phyloP scores from a whole-genome alignment of 164 flowering plant species.

The grape (Vitis vinifera) region DNA sequence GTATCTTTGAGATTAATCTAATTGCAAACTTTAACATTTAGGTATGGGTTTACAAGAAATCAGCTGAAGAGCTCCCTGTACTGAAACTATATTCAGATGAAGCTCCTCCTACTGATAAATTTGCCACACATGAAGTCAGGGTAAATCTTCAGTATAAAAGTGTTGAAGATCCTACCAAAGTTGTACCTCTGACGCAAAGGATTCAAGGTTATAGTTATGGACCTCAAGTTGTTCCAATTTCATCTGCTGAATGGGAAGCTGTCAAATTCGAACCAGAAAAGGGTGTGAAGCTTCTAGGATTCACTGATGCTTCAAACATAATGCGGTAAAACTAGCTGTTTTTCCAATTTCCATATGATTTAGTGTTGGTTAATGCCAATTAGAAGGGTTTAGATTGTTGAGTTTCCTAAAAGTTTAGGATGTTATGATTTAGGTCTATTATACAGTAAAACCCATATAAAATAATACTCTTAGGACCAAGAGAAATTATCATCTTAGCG shows the following conservation, averaged over 20 bases:
- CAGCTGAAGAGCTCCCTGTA: conserved; percentile 83
- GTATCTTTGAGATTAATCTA: too few relatives aligned
- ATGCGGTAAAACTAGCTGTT: conserved; percentile 50
- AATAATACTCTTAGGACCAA: too few relatives aligned
- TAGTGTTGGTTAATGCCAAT: not conserved
- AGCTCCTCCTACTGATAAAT: conserved; percentile 80
- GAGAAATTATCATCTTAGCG: too few relatives aligned
- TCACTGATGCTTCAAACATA: conserved; percentile 80
- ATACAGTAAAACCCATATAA: too few relatives aligned
- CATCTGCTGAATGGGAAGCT: conserved; percentile 82
- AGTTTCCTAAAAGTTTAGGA: too few relatives aligned
- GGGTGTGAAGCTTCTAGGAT: conserved; percentile 88
- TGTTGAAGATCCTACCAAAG: conserved; percentile 53
- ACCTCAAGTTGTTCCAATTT: conserved; percentile 93
- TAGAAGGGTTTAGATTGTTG: not conserved
- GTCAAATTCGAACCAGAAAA: conserved; percentile 92
- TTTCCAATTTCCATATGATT: conserved; percentile 5
- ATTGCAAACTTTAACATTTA: conserved; percentile 12
- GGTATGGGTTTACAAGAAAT: conserved; percentile 98
- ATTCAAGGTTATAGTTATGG: conserved; percentile 95
- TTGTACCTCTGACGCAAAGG: conserved; percentile 91
- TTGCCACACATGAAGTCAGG: conserved; percentile 91
- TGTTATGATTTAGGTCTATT: too few relatives aligned
- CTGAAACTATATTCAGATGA: conserved; percentile 81
- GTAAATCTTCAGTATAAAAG: conserved; percentile 82